Conservation (phyloP, 768 basidiomycete species). For the Boletus bicolor region DNA sequence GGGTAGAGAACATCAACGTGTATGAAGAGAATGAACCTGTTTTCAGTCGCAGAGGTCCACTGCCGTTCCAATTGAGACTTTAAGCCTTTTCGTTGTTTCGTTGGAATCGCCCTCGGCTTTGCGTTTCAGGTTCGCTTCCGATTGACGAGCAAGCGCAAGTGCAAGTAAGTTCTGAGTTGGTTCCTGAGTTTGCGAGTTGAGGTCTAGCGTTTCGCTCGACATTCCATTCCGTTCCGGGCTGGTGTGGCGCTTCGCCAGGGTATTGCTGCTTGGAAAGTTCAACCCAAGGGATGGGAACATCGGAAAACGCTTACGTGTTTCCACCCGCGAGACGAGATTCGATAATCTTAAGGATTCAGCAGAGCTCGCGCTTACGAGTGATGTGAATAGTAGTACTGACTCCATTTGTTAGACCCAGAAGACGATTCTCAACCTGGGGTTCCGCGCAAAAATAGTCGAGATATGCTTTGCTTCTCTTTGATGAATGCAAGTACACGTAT, state of each 20-base stretch:
- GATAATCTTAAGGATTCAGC: constrained; percentile 7
- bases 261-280: constrained; percentile 2
- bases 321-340: constrained; percentile 10
- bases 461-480: constrained; percentile 47
- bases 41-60: constrained; percentile 73
- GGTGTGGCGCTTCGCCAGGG: not conserved
- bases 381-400: constrained; percentile 35
- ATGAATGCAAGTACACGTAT: constrained; percentile 55
- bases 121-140: constrained; percentile 33
- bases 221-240: not conserved
- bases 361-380: not conserved
- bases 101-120: constrained; percentile 22
- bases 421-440: constrained; percentile 51
- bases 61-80: constrained; percentile 65
- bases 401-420: constrained; percentile 59
- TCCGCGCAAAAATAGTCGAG: constrained; percentile 68
- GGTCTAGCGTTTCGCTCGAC: constrained; percentile 4
- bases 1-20: not conserved
- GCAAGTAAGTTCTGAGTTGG: constrained; percentile 33
- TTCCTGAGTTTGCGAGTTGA: constrained; percentile 41
- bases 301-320: constrained; percentile 8
- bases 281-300: not conserved
- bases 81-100: constrained; percentile 52
- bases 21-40: not conserved
- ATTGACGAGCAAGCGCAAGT: constrained; percentile 11